Base-by-base conservation (phyloP, 306 rosid species). In the Alnus glutinosa region DNA sequence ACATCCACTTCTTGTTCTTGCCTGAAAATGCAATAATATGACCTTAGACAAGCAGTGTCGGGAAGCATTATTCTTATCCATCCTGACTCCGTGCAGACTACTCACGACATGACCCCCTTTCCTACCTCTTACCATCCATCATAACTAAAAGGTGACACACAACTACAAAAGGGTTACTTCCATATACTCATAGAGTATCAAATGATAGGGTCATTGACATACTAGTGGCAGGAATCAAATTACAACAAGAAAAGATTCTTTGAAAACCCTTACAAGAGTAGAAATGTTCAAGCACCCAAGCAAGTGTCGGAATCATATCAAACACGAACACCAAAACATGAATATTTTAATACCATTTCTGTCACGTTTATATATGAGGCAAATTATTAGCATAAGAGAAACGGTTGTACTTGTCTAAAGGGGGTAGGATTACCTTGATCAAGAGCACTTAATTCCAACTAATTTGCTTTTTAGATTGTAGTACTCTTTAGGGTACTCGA, bases 51-150 rank as follows among this genome's bases (percentile, higher is more conserved):
- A 63, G 70, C 30, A 67, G 30, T 66, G 13, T 9, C 18, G 49
- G 19, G 71, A 67, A 67, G 50, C 49, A 67, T 37, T 39, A 16
- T 39, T 67, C 30, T 37, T 67, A 67, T 67, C 71, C 5, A 67
- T 39, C 32, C 30, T 37, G 14, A 23, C 50, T 23, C 70, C 30
- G 8, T 10, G 12, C 48, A 67, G 30, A 66, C 71, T 32, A 39
- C 14, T 66, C 13, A 6, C 71, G 39, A 66, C 71, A 66, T 3
- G 28, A 66, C 28, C 50, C 70, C 47, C 47, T 36, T 63, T 36
- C 70, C n/a, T 23, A 63, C n/a, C 19, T 63, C 46, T 63, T 34
- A 63, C 10, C 18, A 63, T 34, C 70, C 9, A 63, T 34, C 46
- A 63, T 34, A 34, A 32, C 19, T 9, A 39, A 66, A 66, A 37